Conservation (phyloP, 208 protist genomes). For the Crithidia acanthocephali region DNA sequence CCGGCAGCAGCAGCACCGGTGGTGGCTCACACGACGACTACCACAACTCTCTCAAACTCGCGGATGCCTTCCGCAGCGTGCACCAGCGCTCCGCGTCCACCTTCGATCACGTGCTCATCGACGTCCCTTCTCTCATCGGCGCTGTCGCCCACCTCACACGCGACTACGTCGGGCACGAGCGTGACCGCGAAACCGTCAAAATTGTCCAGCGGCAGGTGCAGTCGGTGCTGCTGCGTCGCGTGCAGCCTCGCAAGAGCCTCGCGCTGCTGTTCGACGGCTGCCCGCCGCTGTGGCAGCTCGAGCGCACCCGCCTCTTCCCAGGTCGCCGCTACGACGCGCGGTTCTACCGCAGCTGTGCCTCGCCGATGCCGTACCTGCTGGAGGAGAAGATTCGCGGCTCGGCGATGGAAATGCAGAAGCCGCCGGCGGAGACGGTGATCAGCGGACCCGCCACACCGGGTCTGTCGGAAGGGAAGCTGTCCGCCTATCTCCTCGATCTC, state of each 20-base stretch:
- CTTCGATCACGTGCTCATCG: constrained; percentile 78
- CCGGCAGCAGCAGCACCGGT: not conserved
- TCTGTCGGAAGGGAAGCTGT: constrained; percentile 72
- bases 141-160: constrained; percentile 56
- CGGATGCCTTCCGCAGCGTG: constrained; percentile 62
- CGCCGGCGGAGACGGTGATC: constrained; percentile 59
- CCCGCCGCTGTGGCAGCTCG: constrained; percentile 75
- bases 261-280: constrained; percentile 73
- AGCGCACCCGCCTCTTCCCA: constrained; percentile 62
- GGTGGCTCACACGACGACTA: constrained; percentile 31
- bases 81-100: constrained; percentile 39
- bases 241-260: constrained; percentile 65
- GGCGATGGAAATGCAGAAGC: constrained; percentile 43
- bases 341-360: constrained; percentile 78
- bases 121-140: constrained; percentile 49
- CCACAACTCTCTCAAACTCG: constrained; percentile 40
- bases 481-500: constrained; percentile 77
- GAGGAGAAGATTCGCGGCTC: constrained; percentile 59
- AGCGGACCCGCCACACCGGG: constrained; percentile 61
- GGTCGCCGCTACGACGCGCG: constrained; percentile 57
- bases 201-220: constrained; percentile 63
- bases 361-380: constrained; percentile 68
- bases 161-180: constrained; percentile 66
- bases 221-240: constrained; percentile 52
- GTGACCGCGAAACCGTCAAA: constrained; percentile 65